phyloP scores from a whole-genome alignment of 1,284 basidiomycete genomes.

The Volvariella surrecta region DNA sequence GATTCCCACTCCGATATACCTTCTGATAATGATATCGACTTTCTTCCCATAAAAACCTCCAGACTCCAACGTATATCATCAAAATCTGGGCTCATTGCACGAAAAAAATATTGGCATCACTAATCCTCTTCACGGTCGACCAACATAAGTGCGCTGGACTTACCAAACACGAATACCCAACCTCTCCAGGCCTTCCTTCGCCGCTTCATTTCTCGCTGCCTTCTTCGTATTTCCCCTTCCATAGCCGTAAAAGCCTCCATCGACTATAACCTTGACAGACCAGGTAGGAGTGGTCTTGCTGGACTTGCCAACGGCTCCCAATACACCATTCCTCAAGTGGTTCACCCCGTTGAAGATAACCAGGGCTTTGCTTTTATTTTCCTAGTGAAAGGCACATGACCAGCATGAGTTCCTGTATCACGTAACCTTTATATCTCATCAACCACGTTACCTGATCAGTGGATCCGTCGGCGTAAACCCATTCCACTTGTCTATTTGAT shows the following conservation, averaged over 20 bases:
- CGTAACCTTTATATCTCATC: too few species aligned
- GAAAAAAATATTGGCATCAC: too few species aligned
- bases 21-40: too few species aligned
- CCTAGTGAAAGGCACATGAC: too few species aligned
- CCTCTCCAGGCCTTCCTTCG: constrained; percentile 44
- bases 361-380: too few species aligned
- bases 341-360: too few species aligned
- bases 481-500: constrained; percentile 48
- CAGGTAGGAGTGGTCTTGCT: constrained; percentile 63
- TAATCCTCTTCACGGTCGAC: neutral
- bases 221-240: constrained; percentile 70
- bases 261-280: constrained; percentile 54
- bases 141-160: constrained; percentile 11
- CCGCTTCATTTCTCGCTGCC: constrained; percentile 64
- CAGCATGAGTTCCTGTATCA: too few species aligned
- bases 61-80: too few species aligned
- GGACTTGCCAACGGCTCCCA: constrained; percentile 17
- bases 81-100: too few species aligned
- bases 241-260: constrained; percentile 44
- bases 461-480: constrained; percentile 48
- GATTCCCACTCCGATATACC: neutral
- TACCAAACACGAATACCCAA: constrained; percentile 39
- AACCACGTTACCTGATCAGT: too few species aligned
- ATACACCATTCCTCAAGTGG: constrained; percentile 2
- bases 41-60: too few species aligned